phyloP scores from a whole-genome alignment of 2,329 filamentous ascomycete species.

The Acephala macrosclerotiorum region DNA sequence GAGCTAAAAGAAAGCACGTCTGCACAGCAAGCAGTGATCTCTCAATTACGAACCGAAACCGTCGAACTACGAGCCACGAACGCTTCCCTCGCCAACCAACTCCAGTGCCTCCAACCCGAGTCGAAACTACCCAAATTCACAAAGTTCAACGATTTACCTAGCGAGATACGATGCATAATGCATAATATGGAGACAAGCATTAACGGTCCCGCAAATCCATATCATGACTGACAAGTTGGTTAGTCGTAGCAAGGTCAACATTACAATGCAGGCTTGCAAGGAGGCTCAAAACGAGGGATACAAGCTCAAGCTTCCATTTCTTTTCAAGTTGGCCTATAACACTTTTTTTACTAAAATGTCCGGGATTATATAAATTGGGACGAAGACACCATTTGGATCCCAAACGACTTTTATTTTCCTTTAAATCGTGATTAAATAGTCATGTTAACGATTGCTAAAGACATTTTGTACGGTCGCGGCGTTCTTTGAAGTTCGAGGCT shows the following conservation, averaged over 20 bases:
- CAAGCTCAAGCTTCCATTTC: background rate
- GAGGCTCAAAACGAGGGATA: background rate
- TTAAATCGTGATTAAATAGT: too few relatives aligned
- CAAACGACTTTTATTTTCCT: too few relatives aligned
- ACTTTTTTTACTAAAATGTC: too few relatives aligned
- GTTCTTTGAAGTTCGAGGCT: too few relatives aligned
- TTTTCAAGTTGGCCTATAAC: background rate
- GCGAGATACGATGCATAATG: background rate
- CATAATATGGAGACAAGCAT: background rate
- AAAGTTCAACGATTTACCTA: background rate
- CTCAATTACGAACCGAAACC: background rate
- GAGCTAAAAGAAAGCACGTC: background rate
- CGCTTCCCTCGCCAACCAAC: background rate
- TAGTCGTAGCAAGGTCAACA: background rate
- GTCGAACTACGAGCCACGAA: background rate
- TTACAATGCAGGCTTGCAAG: slow-evolving; percentile 2
- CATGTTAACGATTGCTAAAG: too few relatives aligned
- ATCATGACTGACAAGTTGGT: background rate
- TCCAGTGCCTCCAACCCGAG: background rate
- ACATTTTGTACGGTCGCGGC: too few relatives aligned
- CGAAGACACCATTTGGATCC: background rate
- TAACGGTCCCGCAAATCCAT: background rate
- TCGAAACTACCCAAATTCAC: background rate
- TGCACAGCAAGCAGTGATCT: background rate
- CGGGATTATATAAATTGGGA: background rate